Evolutionary conservation across 2,329 filamentous ascomycete genomes (phyloP), one percentile per base, ranked within the genome.

Genomic region (Mycosphaerelloides madeirae): DNA sequence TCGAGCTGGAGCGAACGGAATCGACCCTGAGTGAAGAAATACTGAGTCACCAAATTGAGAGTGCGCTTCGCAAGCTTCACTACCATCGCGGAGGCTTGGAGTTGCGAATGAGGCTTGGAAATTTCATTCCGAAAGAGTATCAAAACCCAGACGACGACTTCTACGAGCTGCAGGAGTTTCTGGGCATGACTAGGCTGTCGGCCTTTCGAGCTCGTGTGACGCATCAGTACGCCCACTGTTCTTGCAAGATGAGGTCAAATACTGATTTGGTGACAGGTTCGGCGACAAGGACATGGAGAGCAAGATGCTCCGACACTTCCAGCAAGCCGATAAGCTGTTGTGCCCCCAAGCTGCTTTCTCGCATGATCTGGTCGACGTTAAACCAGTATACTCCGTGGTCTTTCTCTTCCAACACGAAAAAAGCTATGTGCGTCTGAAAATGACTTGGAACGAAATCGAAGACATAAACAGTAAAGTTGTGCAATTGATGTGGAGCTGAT

Each of bases 71-170:
- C 12, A 58, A 60, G 22, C 42, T 69, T 1, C 60, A 61, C 32
- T 66, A 58, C 43, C 65, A 62, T 38, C 59, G 56, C 34, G 66
- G 64, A 25, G 44, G 59, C 16, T 41, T 68, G 20, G 52, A 56
- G 2, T 46, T 69, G 34, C 61, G 65, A 12, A 48, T 67, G 6
- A 54, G 58, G 5, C 58, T 69, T n/a, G 67, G 67, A 4, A 64
- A 48, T 2, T 64, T 67, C 25, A 33, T 62, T 13, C 40, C 65
- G 8, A 48, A 33, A 2, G 48, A 46, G 14, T 65, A 55, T 39
- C 54, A 44, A 35, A 42, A 50, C 11, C 48, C 51, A 13, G 25
- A 43, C 16, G 50, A 54, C 13, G 54, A 38, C 2, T 32, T 49
- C 5, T 62, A 60, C 28, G 49, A 52, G 12, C 48, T 67, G 8